Conservation (phyloP, 331 rosid species). For the Pyrus hybrid region DNA sequence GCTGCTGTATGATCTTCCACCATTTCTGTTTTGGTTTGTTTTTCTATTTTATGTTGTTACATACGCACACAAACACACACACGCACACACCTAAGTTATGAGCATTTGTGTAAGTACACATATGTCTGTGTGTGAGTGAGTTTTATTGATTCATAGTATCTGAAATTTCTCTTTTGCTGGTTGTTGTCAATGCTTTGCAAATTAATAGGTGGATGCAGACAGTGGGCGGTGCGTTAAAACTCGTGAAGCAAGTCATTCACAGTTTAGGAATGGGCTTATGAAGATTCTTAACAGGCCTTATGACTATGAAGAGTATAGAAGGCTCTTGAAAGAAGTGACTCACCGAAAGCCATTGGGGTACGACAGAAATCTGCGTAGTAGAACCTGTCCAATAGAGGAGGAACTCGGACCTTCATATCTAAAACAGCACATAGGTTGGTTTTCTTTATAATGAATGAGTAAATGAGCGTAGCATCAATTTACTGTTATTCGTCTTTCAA, state of each 20-base stretch:
- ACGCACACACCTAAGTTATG: too few species aligned
- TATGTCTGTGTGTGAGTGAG: background rate
- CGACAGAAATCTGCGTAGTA: slow-evolving; percentile 27
- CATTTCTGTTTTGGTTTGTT: background rate
- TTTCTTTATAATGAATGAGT: background rate
- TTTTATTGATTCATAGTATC: background rate
- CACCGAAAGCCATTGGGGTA: slow-evolving; percentile 11
- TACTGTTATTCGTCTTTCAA: background rate
- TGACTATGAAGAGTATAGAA: slow-evolving; percentile 25
- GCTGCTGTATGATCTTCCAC: slow-evolving; percentile 29
- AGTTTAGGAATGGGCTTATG: slow-evolving; percentile 45
- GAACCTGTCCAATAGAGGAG: background rate
- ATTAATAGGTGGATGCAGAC: slow-evolving; percentile 18
- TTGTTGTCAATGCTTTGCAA: background rate
- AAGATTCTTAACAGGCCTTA: slow-evolving; percentile 49
- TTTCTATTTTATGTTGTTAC: background rate
- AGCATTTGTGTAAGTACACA: background rate
- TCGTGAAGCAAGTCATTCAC: slow-evolving; percentile 10
- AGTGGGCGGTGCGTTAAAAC: background rate
- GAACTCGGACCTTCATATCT: slow-evolving; percentile 41
- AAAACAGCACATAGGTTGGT: slow-evolving; percentile 45
- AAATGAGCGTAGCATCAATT: too few species aligned
- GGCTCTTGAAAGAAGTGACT: background rate
- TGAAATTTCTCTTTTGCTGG: background rate
- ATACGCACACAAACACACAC: background rate